These are phyloP conservation scores for Lachnellula willkommii DNA, from an alignment of 2,329 filamentous ascomycete species.

Conservation along the genomic window DNA sequence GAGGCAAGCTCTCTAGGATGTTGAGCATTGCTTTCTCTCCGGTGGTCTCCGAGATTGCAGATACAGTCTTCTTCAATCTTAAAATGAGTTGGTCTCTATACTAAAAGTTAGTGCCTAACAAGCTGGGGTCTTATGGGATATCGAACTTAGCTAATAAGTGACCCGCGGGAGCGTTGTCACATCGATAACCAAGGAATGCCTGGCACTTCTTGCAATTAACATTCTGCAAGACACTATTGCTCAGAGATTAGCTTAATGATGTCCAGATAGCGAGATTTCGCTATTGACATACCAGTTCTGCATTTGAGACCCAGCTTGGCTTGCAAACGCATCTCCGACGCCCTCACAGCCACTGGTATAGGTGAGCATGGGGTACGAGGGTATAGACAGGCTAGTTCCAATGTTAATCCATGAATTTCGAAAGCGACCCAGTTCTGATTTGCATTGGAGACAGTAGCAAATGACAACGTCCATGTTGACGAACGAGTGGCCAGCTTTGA, in stretches of 20 bases:
- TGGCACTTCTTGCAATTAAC: conserved; percentile 25
- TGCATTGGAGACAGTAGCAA: conserved; percentile 27
- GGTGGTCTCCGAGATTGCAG: conserved; percentile 21
- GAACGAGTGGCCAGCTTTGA: neutral
- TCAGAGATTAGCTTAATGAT: no score
- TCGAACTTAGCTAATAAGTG: conserved; percentile 28
- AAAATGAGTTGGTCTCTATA: conserved; percentile 28
- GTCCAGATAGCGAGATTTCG: neutral
- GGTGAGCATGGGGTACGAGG: conserved; percentile 20
- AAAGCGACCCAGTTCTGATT: conserved; percentile 24
- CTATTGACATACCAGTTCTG: conserved; percentile 23
- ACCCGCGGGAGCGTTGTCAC: conserved; percentile 27
- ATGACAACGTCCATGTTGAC: conserved; percentile 22
- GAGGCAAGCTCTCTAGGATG: conserved; percentile 18
- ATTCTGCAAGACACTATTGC: conserved; percentile 27
- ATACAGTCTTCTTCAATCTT: conserved; percentile 20
- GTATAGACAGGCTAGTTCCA: conserved; percentile 29
- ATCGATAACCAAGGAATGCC: conserved; percentile 25
- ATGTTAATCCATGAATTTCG: conserved; percentile 30
- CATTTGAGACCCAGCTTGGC: conserved; percentile 18
- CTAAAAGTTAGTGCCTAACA: neutral
- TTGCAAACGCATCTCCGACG: conserved; percentile 21
- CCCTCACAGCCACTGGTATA: conserved; percentile 20
- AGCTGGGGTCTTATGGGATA: neutral
- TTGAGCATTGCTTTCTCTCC: conserved; percentile 18